A percentile compares a stretch with the other conserved stretches of the same genome.
Conservation (phyloP, 345 rosid genomes). For the Gossypium longicalyx region DNA sequence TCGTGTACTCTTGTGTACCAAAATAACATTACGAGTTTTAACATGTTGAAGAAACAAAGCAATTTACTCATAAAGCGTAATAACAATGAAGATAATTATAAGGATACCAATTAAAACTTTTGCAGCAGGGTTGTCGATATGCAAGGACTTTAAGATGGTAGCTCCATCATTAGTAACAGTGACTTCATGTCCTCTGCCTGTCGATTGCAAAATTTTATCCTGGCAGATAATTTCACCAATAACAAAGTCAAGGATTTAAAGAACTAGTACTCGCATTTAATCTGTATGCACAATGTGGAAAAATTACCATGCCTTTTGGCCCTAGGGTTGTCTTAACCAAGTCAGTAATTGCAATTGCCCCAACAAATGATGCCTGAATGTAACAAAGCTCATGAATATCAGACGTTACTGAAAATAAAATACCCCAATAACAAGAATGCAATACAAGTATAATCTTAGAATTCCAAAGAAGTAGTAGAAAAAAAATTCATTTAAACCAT, state of each 20-base stretch:
- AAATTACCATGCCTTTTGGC: slow-evolving; percentile 91
- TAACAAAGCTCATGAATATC: background rate
- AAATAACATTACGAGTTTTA: background rate
- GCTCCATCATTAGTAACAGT: slow-evolving; percentile 98
- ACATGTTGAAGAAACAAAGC: background rate
- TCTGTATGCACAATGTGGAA: background rate
- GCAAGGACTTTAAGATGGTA: slow-evolving; percentile 90
- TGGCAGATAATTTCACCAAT: slow-evolving; percentile 20
- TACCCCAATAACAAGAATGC: background rate
- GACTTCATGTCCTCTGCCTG: slow-evolving; percentile 76
- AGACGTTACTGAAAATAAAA: background rate
- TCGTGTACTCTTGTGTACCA: background rate
- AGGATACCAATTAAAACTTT: slow-evolving; percentile 94
- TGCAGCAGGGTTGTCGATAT: slow-evolving; percentile 94
- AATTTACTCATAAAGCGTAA: background rate
- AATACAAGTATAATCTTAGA: background rate
- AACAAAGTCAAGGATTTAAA: slow-evolving; percentile 12
- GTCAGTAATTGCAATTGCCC: slow-evolving; percentile 92
- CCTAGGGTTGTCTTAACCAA: slow-evolving; percentile 93
- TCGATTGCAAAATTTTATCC: slow-evolving; percentile 97
- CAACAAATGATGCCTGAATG: slow-evolving; percentile 78
- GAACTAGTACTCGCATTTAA: background rate
- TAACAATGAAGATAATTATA: background rate
- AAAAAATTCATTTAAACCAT: background rate
- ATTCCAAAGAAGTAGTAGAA: background rate